Evolutionary conservation across 1,139 yeast genomes (phyloP).

Genomic region (Pneumocystis sp.): DNA sequence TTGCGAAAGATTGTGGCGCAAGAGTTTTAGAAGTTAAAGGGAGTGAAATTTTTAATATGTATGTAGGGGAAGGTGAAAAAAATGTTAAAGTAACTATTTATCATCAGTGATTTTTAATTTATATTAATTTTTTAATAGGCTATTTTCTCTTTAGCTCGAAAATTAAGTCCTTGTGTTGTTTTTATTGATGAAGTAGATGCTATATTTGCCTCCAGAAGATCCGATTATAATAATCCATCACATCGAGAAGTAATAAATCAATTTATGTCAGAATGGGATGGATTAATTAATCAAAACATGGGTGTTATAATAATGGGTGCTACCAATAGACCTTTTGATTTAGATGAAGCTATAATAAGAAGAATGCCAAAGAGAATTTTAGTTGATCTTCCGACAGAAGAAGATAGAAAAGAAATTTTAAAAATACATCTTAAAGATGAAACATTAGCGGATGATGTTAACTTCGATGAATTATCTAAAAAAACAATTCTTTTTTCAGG

Average conservation of each 20-base stretch:
- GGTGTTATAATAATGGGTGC: conserved; percentile 94
- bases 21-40: conserved; percentile 91
- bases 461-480: conserved; percentile 70
- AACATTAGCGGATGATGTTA: conserved; percentile 90
- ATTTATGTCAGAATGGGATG: conserved; percentile 95
- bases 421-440: conserved; percentile 92
- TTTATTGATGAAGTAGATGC: conserved; percentile 88
- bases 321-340: conserved; percentile 95
- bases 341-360: conserved; percentile 92
- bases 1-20: conserved; percentile 91
- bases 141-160: conserved; percentile 91
- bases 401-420: conserved; percentile 79
- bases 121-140: conserved; percentile 36
- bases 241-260: conserved; percentile 96
- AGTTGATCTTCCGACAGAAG: conserved; percentile 92
- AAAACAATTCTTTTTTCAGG: conserved; percentile 91
- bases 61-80: conserved; percentile 96
- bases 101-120: background rate
- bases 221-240: conserved; percentile 85
- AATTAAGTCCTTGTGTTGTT: conserved; percentile 94
- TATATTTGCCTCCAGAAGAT: conserved; percentile 90
- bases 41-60: conserved; percentile 89
- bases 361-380: conserved; percentile 93
- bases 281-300: conserved; percentile 96
- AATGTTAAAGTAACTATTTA: conserved; percentile 49